phyloP scores from a whole-genome alignment of 306 rosid species.

The Castanospermum australe region DNA sequence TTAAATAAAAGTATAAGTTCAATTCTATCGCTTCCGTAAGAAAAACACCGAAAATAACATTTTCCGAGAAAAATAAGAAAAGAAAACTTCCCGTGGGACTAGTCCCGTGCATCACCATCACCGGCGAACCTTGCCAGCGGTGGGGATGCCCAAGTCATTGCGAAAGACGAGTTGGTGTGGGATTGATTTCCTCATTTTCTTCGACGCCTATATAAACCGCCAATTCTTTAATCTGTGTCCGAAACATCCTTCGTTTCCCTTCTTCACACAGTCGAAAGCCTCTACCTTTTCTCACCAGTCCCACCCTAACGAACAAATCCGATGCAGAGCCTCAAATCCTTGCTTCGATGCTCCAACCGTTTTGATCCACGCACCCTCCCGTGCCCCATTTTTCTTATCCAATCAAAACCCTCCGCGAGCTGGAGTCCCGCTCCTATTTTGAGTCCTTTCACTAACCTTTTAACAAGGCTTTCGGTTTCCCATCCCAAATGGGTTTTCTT shows the following conservation, averaged over 20 bases:
- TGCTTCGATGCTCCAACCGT: conserved; percentile 22
- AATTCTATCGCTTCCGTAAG: too few relatives aligned
- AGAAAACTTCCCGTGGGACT: too few relatives aligned
- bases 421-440: conserved; percentile 70
- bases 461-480: conserved; percentile 66
- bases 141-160: too few relatives aligned
- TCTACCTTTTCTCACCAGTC: conserved; percentile 35
- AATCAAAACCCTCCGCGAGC: conserved; percentile 74
- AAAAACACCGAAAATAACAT: too few relatives aligned
- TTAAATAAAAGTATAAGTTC: too few relatives aligned
- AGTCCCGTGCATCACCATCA: too few relatives aligned
- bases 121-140: too few relatives aligned
- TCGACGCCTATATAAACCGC: conserved; percentile 26
- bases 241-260: conserved; percentile 25
- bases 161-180: too few relatives aligned
- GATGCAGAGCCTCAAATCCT: conserved; percentile 15
- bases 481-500: conserved; percentile 18
- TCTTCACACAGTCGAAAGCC: background rate
- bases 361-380: conserved; percentile 66
- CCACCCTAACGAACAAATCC: conserved; percentile 21
- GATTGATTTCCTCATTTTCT: conserved; percentile 36
- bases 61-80: too few relatives aligned
- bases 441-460: conserved; percentile 86
- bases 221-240: conserved; percentile 22
- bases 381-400: conserved; percentile 83